Percentiles rank a stretch among this genome's conserved stretches.
Evolutionary conservation across 352 stramenopile genomes (phyloP).

Genomic region (Globisporangium polare): DNA sequence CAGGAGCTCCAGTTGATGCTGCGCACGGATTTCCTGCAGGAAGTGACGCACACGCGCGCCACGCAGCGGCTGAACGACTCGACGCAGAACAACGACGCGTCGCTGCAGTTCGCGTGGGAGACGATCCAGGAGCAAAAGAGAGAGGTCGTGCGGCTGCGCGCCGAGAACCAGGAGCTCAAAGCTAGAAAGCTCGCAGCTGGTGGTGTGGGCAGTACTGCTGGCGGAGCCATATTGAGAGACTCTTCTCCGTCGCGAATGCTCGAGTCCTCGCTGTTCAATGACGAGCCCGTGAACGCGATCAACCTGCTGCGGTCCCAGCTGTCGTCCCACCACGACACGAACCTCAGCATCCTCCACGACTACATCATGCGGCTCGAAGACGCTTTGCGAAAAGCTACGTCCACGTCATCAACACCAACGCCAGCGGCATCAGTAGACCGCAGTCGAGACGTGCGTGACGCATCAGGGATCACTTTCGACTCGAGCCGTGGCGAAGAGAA

Average conservation of each 20-base stretch:
- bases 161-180: constrained; percentile 44
- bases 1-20: constrained; percentile 49
- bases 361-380: constrained; percentile 55
- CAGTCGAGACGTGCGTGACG: constrained; percentile 18
- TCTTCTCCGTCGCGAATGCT: background rate
- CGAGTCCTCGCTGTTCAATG: constrained; percentile 25
- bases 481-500: constrained; percentile 33
- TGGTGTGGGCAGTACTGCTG: background rate
- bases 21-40: constrained; percentile 47
- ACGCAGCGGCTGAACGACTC: constrained; percentile 18
- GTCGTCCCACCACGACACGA: constrained; percentile 48
- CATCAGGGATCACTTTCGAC: constrained; percentile 33
- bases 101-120: constrained; percentile 72
- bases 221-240: background rate
- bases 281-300: constrained; percentile 36
- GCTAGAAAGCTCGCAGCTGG: constrained; percentile 5
- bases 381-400: constrained; percentile 18
- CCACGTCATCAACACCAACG: constrained; percentile 1
- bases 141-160: constrained; percentile 56
- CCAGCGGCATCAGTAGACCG: constrained; percentile 7
- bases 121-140: constrained; percentile 74
- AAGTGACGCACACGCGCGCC: constrained; percentile 22
- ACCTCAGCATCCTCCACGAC: constrained; percentile 47
- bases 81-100: constrained; percentile 44
- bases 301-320: constrained; percentile 48